A percentile compares a stretch with the other conserved stretches of the same genome.
These are phyloP conservation scores for Taphrina flavorubra DNA, from an alignment of 1,139 yeast genomes.

Conservation along the genomic window DNA sequence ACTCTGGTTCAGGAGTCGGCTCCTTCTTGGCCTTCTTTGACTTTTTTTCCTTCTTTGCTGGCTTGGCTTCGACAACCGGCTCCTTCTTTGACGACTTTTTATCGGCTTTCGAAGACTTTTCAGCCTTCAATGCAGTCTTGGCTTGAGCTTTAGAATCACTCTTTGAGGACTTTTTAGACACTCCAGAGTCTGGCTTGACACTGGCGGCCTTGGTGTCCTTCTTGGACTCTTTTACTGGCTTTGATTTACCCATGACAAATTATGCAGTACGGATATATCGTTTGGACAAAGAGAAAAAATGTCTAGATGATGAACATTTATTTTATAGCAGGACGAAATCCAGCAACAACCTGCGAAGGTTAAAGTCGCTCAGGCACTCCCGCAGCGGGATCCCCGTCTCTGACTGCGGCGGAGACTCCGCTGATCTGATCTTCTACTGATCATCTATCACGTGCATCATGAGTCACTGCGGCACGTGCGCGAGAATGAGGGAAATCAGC, in stretches of 20 bases:
- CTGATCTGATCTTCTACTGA: not conserved
- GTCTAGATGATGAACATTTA: not conserved
- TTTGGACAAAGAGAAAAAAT: not conserved
- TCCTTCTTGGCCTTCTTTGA: conserved; percentile 41
- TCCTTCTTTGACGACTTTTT: conserved; percentile 42
- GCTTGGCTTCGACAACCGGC: conserved; percentile 39
- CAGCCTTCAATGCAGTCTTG: conserved; percentile 42
- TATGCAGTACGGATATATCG: not conserved
- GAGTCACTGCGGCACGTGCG: not conserved
- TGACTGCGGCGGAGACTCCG: not conserved
- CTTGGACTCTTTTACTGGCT: conserved; percentile 31
- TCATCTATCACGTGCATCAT: not conserved
- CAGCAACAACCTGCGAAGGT: not conserved
- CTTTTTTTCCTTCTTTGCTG: conserved; percentile 40
- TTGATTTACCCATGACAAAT: conserved; percentile 34
- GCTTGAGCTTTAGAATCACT: conserved; percentile 41
- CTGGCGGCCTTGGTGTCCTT: conserved; percentile 45
- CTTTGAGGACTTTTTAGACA: conserved; percentile 42
- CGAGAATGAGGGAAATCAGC: not conserved
- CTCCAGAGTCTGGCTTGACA: conserved; percentile 46
- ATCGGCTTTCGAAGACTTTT: conserved; percentile 36
- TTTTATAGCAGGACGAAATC: not conserved
- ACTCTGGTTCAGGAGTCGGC: conserved; percentile 26
- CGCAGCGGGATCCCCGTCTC: not conserved
- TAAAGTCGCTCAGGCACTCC: conserved; percentile 3